Evolutionary conservation across 345 rosid species (phyloP), one percentile per base, ranked within the genome.

Genomic region (Citrus trifoliata): DNA sequence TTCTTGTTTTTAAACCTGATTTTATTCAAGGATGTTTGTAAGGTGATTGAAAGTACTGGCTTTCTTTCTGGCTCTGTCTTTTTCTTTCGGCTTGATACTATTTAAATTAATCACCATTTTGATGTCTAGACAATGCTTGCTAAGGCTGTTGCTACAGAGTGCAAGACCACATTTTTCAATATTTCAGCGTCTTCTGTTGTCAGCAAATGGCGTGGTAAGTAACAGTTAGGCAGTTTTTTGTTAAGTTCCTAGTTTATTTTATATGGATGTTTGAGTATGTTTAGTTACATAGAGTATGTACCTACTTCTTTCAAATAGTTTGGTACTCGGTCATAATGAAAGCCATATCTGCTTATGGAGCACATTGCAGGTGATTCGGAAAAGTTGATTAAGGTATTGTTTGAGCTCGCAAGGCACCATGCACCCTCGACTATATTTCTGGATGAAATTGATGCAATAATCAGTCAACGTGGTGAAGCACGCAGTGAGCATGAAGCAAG

Each of bases 401-500:
- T 94, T 85, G 99, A 96, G 77, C 92, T 96, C 71, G 99, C 99
- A 18, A 96, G 92, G 87, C 98, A 96, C 82, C 98, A 92, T 70
- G 97, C 98, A 46, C 99, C 99, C 0, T 89, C 99, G 40, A 96
- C 99, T 7, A 96, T 96, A 72, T 96, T 96, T 85, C 91, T 96
- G 79, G 99, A 96, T 86, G 98, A 96, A 83, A 94, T 96, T 27
- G 99, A 94, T 70, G 99, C 99, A 6, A 94, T 96, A 58, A 94
- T 96, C 75, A 96, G 99, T 66, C 98, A 94, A 64, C 97, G 98
- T 74, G 99, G 99, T 69, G 97, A 90, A 90, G 99, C 90, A 46
- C 87, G 88, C 24, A 93, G 97, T 84, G 99, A 96, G 84, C 99
- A 96, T 83, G 99, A 96, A 88, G 98, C 99, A 67, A 96, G 99